These are phyloP conservation scores for Penicillium pancosmium DNA, from an alignment of 495 filamentous ascomycete genomes.

Conservation along the genomic window DNA sequence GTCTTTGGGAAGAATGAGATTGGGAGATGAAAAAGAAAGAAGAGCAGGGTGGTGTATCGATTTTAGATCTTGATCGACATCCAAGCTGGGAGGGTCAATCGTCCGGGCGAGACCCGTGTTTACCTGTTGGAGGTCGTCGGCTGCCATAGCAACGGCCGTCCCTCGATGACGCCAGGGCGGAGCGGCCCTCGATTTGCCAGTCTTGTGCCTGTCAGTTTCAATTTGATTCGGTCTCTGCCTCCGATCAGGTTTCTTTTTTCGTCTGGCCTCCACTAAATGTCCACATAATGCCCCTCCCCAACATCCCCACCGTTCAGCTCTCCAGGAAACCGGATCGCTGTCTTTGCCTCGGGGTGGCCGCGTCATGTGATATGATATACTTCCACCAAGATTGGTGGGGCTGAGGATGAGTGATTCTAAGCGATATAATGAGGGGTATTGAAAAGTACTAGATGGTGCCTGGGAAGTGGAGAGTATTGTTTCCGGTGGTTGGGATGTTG, in stretches of 20 bases:
- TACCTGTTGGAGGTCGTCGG: constrained; percentile 27
- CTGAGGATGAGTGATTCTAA: neutral
- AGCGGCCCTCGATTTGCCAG: constrained; percentile 15
- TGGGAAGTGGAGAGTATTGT: too few relatives aligned
- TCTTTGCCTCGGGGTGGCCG: constrained; percentile 8
- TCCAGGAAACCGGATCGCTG: constrained; percentile 17
- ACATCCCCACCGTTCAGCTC: constrained; percentile 36
- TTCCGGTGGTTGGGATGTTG: too few relatives aligned
- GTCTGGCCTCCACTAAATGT: constrained; percentile 13
- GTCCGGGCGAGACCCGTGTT: constrained; percentile 38
- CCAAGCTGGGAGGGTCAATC: constrained; percentile 26
- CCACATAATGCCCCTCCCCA: constrained; percentile 15
- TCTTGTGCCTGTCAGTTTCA: constrained; percentile 21
- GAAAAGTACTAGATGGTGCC: too few relatives aligned
- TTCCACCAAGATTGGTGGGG: neutral
- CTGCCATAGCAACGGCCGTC: constrained; percentile 49
- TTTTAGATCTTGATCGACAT: constrained; percentile 27
- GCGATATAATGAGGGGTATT: neutral
- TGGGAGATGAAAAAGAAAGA: constrained; percentile 14
- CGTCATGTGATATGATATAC: constrained; percentile 21
- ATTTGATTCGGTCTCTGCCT: constrained; percentile 13
- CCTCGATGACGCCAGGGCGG: constrained; percentile 38
- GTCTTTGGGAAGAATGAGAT: constrained; percentile 6
- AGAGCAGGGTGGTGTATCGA: neutral
- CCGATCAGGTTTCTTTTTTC: constrained; percentile 25